A percentile compares a stretch with the other conserved stretches of the same genome.
phyloP scores from a whole-genome alignment of 2,329 filamentous ascomycete species.

The Dactylellina drechsleri region DNA sequence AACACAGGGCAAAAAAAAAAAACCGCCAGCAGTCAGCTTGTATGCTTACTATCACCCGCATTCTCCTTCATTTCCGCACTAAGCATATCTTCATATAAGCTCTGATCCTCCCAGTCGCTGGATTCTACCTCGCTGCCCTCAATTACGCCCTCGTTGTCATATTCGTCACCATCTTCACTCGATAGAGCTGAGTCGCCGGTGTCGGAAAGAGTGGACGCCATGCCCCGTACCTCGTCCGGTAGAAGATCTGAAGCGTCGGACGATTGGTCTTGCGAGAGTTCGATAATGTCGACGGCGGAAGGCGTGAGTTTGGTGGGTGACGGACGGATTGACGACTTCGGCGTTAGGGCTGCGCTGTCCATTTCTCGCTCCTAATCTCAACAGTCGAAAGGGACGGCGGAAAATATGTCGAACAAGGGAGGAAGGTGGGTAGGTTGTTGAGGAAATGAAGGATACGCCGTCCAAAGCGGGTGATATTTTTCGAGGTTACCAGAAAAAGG shows the following conservation, averaged over 20 bases:
- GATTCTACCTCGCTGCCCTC: conserved; percentile 55
- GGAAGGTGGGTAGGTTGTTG: conserved; percentile 3
- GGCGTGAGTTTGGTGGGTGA: conserved; percentile 47
- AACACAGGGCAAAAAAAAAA: background rate
- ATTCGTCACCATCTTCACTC: conserved; percentile 61
- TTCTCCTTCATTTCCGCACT: conserved; percentile 68
- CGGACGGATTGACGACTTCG: conserved; percentile 54
- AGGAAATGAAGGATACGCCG: conserved; percentile 36
- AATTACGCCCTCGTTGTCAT: conserved; percentile 54
- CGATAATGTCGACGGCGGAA: conserved; percentile 58
- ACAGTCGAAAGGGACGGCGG: conserved; percentile 1
- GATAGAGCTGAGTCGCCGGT: conserved; percentile 50
- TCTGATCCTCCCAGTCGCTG: conserved; percentile 73
- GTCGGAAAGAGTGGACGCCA: conserved; percentile 40
- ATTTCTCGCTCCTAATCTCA: conserved; percentile 12
- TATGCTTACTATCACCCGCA: conserved; percentile 65
- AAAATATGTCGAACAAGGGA: conserved; percentile 1
- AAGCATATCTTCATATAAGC: conserved; percentile 72
- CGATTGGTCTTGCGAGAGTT: conserved; percentile 53
- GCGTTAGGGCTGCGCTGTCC: conserved; percentile 53
- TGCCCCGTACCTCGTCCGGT: conserved; percentile 58
- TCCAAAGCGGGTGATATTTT: conserved; percentile 39
- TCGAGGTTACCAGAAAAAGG: conserved; percentile 3
- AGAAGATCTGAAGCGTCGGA: conserved; percentile 60
- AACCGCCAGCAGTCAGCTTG: conserved; percentile 29